Base-by-base conservation (phyloP, 2,329 filamentous ascomycete species). In the Fusarium goolgardi region DNA sequence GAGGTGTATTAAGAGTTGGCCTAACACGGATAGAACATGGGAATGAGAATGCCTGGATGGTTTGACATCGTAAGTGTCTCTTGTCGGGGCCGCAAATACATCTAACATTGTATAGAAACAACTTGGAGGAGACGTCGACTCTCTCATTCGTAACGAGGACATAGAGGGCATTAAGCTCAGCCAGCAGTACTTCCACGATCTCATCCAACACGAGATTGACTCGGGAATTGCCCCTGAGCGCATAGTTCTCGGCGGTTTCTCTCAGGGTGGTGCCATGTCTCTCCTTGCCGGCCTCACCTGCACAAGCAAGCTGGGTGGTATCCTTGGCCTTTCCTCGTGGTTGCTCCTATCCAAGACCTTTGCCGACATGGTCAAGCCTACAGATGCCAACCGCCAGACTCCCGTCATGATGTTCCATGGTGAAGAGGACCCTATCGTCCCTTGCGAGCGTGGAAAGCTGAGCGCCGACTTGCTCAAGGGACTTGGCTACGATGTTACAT, bases 371-470 rank as follows among this genome's bases (percentile, higher is more conserved):
- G 67, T 83, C 23, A 78, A 81, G 4, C 76, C 79, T 16, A 71
- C 67, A 9, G 81, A 84, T 82, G 44, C 64, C 59, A 83, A 86
- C 70, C 88, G 90, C 78, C 83, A 91, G 40, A 97, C 93, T 2
- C 91, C 92, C 2, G 89, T 98, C 66, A 92, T 96, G 79, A 91
- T 97, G 89, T 93, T 87, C 15, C 96, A 98, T 73, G 96, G 96
- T n/a, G 86, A 90, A 64, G 81, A 80, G 1, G 95, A 99, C 78
- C 85, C 85, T 16, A 81, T 97, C 5, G 91, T 97, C 11, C 85
- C 84, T 70, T 86, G 89, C 43, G 81, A 85, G 57, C 90, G 91
- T 78, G 95, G 92, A 16, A 80, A 87, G 76, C 77, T 83, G 78
- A 93, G 91, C 25, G 87, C 86, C 5, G 84, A 92, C 40, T 77